Evolutionary conservation across 345 rosid species (phyloP).

Genomic region (Euphorbia pulcherrima): DNA sequence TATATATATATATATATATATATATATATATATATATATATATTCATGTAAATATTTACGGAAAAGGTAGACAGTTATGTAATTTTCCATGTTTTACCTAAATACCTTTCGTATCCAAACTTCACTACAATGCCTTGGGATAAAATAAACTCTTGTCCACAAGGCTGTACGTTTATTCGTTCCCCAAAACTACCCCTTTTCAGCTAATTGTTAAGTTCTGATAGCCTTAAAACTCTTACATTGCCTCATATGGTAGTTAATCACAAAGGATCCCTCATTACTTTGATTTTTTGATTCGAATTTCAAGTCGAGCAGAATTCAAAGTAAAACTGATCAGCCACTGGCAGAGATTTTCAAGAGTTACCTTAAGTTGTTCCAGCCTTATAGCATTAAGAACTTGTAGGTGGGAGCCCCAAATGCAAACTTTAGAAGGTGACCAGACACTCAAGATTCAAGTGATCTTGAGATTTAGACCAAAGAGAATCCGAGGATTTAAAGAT

Average conservation of each 20-base stretch:
- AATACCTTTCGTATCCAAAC: neutral
- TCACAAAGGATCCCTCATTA: neutral
- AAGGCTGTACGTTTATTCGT: neutral
- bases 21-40: no score
- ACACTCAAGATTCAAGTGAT: neutral
- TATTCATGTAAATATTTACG: neutral
- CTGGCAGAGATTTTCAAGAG: no score
- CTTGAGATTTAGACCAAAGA: neutral
- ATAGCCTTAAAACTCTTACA: neutral
- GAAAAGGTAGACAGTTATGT: neutral
- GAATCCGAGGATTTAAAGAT: neutral
- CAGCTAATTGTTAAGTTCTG: neutral
- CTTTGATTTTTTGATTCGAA: neutral
- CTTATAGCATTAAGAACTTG: neutral
- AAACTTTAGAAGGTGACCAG: neutral
- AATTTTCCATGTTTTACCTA: neutral
- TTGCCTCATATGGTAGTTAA: neutral
- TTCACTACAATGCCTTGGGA: neutral
- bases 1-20: no score
- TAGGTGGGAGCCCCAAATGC: neutral
- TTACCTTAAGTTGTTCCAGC: neutral
- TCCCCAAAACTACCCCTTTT: neutral
- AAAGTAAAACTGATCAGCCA: no score
- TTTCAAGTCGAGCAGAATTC: no score
- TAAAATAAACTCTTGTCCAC: no score